Evolutionary conservation across 1,284 basidiomycete genomes (phyloP).

Genomic region (Microbotryum saponariae): DNA sequence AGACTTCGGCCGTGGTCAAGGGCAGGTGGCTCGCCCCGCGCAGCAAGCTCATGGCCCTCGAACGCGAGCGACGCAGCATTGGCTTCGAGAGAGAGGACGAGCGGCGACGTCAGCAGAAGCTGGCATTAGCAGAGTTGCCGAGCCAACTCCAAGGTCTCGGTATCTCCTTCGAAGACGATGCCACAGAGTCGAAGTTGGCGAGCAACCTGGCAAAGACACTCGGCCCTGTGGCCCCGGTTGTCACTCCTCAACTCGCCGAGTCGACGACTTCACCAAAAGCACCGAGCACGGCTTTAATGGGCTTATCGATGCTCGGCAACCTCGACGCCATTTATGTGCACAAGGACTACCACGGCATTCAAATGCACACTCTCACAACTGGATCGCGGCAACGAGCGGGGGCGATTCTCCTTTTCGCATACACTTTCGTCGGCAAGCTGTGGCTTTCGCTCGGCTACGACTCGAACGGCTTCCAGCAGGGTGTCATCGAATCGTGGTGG

Average conservation of each 20-base stretch:
- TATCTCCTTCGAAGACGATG: neutral
- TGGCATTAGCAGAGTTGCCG: neutral
- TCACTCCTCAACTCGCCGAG: no score
- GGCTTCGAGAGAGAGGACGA: constrained; percentile 66
- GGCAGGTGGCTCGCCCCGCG: constrained; percentile 54
- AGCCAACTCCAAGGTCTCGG: constrained; percentile 8
- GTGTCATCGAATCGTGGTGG: constrained; percentile 47
- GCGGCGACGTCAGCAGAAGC: constrained; percentile 26
- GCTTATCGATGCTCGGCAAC: constrained; percentile 63
- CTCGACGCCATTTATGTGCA: constrained; percentile 65
- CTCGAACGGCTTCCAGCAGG: constrained; percentile 57
- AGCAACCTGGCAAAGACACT: neutral
- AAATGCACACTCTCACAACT: constrained; percentile 60
- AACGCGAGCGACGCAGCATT: constrained; percentile 54
- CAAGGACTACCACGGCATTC: constrained; percentile 48
- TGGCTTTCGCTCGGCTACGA: constrained; percentile 71
- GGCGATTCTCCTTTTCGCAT: constrained; percentile 65
- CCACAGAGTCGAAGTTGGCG: neutral
- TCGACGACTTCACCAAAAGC: constrained; percentile 16
- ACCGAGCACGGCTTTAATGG: constrained; percentile 55
- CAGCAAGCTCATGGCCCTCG: constrained; percentile 55
- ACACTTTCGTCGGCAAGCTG: constrained; percentile 55
- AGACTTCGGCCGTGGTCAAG: constrained; percentile 57
- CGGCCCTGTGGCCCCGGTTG: no score
- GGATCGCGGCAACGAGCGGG: constrained; percentile 64